Conservation (phyloP, 1,284 basidiomycete species). For the Leccinum solheimii region DNA sequence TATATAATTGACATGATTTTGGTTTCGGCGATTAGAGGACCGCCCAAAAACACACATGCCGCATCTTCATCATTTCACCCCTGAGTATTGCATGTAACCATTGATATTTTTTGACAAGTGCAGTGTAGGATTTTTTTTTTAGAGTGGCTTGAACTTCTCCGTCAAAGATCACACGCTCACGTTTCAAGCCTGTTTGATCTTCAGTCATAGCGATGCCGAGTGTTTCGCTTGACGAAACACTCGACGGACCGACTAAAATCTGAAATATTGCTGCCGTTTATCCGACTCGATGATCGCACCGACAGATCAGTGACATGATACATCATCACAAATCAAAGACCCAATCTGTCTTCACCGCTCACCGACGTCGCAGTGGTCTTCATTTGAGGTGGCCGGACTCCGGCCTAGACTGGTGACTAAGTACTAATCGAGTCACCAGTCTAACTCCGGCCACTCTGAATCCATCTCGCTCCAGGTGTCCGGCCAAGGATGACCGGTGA, state of each 20-base stretch:
- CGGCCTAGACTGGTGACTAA: background rate
- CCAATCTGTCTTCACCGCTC: background rate
- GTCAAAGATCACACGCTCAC: background rate
- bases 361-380: background rate
- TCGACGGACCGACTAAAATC: background rate
- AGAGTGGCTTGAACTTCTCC: background rate
- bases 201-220: background rate
- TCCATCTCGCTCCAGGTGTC: background rate
- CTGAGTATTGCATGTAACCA: slow-evolving; percentile 6
- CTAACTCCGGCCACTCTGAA: background rate
- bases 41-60: background rate
- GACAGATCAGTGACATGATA: background rate
- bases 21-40: background rate
- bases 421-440: no score
- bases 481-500: background rate
- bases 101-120: background rate
- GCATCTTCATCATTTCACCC: background rate
- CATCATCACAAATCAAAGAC: background rate
- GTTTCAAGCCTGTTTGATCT: background rate
- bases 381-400: background rate
- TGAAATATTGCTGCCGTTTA: background rate
- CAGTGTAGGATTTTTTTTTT: background rate
- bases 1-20: background rate
- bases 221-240: background rate
- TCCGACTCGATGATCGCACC: background rate